Evolutionary conservation across 164 flowering plant species (phyloP), one percentile per base, ranked within the genome.

Genomic region (Echeveria elegans): DNA sequence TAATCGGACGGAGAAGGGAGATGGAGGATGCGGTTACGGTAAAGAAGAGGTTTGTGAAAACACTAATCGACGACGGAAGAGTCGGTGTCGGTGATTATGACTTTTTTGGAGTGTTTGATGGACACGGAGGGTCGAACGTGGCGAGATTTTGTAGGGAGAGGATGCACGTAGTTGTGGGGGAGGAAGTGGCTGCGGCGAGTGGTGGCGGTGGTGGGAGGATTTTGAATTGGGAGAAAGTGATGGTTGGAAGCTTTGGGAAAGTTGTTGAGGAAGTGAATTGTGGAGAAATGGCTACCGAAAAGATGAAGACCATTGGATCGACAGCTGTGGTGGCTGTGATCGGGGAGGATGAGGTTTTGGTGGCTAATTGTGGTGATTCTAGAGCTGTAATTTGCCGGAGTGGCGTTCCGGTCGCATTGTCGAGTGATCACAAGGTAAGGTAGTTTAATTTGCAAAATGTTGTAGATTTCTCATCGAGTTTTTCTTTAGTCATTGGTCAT

Each of bases 341-440:
- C 9, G 85, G 83, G 21, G 61, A 41, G 68, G 82, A 81, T 30
- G 77, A 69, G 68, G 26, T 89, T 37, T 83, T 89, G 34, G 94
- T 88, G 34, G 92, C 92, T 1, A 92, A 89, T 56, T 89, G 98
- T 53, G 94, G 98, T 12, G 96, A 92, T 66, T 88, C 90, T 0
- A 82, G 96, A 63, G 98, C 89, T 7, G 96, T 89, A 43, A 32
- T 92, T 2, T 80, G 75, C 0, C 78, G 92, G 0, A 83, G 72
- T 14, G 90, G 92, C 7, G 75, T 66, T 12, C 85, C 83, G 4
- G 70, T 89, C 23, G 76, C 92, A 4, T 77, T 92, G 69, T 83
- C 92, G 19, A 38, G 31, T 45, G 96, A 92, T 79, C 98, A 92
- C 59, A 92, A 85, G 97, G 97, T 92, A 48, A n/a, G n/a, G n/a